These are phyloP conservation scores for Crithidia mellificae DNA, from an alignment of 208 protist genomes.

Conservation along the genomic window DNA sequence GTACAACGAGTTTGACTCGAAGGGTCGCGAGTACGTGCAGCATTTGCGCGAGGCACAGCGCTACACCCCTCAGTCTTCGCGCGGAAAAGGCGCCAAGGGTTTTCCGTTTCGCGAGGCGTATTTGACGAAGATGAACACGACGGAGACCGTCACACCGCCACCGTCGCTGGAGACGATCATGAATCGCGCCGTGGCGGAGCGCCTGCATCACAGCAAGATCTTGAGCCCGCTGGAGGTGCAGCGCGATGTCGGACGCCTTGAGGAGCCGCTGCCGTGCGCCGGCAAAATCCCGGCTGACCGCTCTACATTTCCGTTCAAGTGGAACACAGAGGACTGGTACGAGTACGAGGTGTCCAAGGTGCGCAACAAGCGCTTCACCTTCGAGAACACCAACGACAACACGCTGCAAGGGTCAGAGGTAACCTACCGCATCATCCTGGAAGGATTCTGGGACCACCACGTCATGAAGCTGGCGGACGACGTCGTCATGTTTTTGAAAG, in stretches of 20 bases:
- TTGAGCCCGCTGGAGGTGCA: constrained; percentile 75
- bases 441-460: constrained; percentile 90
- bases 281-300: constrained; percentile 63
- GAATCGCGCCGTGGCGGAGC: constrained; percentile 61
- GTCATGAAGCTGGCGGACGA: constrained; percentile 88
- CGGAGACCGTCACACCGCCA: constrained; percentile 18
- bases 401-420: constrained; percentile 68
- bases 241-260: constrained; percentile 76
- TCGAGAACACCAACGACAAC: constrained; percentile 71
- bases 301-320: constrained; percentile 70
- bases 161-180: constrained; percentile 72
- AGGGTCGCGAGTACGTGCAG: constrained; percentile 84
- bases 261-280: constrained; percentile 64
- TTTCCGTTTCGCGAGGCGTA: constrained; percentile 88
- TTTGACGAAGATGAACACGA: constrained; percentile 74
- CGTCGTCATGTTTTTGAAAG: constrained; percentile 84
- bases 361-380: constrained; percentile 83
- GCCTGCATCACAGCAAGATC: constrained; percentile 48
- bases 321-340: constrained; percentile 91
- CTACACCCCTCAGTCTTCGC: constrained; percentile 44
- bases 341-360: constrained; percentile 90
- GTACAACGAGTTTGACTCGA: constrained; percentile 85
- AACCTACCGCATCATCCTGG: constrained; percentile 83
- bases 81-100: constrained; percentile 65
- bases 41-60: constrained; percentile 62